Conservation (phyloP, 768 basidiomycete species). For the Tylopilus sp. region DNA sequence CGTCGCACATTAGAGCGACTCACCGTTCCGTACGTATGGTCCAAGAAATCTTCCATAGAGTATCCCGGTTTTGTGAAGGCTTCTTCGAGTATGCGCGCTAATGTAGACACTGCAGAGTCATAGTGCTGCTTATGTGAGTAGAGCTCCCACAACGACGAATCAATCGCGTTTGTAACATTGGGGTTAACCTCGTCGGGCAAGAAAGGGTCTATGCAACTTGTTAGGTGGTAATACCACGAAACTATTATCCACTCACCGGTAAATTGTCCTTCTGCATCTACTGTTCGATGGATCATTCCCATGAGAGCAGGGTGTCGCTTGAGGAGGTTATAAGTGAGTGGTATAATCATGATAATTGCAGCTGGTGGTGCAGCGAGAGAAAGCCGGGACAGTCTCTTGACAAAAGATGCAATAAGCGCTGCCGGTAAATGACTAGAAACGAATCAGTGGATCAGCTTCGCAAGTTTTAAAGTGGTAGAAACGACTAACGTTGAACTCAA, state of each 20-base stretch:
- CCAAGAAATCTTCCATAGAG: constrained; percentile 92
- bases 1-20: constrained; percentile 19
- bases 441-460: constrained; percentile 1
- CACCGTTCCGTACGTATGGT: constrained; percentile 87
- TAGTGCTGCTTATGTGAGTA: constrained; percentile 78
- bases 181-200: constrained; percentile 65
- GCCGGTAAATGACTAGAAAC: constrained; percentile 77
- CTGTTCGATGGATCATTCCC: constrained; percentile 82
- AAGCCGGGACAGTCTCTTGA: constrained; percentile 85
- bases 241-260: constrained; percentile 30
- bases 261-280: constrained; percentile 32
- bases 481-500: constrained; percentile 80
- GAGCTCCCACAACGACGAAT: constrained; percentile 93
- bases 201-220: constrained; percentile 60
- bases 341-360: constrained; percentile 85
- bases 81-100: constrained; percentile 83
- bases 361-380: constrained; percentile 85
- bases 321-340: constrained; percentile 92
- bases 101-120: constrained; percentile 79
- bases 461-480: neutral
- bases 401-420: constrained; percentile 88
- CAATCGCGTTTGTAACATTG: constrained; percentile 70
- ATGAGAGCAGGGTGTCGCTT: constrained; percentile 90
- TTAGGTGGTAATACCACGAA: constrained; percentile 3
- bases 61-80: constrained; percentile 94